Base-by-base conservation (phyloP, 2,329 filamentous ascomycete genomes). In the Blastomyces silverae region DNA sequence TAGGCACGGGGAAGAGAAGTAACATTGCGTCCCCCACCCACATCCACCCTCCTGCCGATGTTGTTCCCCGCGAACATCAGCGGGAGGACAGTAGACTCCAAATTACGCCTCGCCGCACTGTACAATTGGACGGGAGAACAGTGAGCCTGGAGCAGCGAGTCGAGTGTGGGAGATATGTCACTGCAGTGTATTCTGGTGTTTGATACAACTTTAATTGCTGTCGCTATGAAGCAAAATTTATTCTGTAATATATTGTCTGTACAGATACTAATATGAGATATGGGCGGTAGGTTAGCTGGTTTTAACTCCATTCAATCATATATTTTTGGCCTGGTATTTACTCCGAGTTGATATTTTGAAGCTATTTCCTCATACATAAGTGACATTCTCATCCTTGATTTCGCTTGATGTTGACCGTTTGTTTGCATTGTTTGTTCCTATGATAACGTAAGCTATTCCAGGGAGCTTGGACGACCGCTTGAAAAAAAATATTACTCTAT, bases 1-100 rank as follows among this genome's bases (percentile, higher is more conserved):
- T 99, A 34, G 94, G 94, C 15, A 97, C 89, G 0, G 92, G 94
- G 37, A 95, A 89, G 80, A 81, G 93, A 67, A 94, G 86, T 72
- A 97, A 97, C 73, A 73, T 89, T 11, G 85, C 85, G 62, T 82
- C 83, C 15, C 94, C 94, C 0, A 82, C 83, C 1, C 93, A 96
- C 73, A 91, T 97, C 63, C 85, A 86, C 42, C 89, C 91, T 17
- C 91, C 96, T 67, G 78, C 81, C 15, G 83, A 83, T 59, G 83
- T 82, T 0, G 88, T 88, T 70, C 82, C 82, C 65, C 81, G 84
- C 71, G 82, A 84, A 67, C 83, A 84, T 10, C 83, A 86, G 63
- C 83, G 83, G 66, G 89, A 91, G 69, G 83, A 87, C 71, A 86
- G 92, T 74, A 81, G 92, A 46, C 86, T 97, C 66, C 87, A 95